A percentile compares a stretch with the other conserved stretches of the same genome.
Conservation (phyloP, 2,329 filamentous ascomycete genomes). For the Alternaria sp. region DNA sequence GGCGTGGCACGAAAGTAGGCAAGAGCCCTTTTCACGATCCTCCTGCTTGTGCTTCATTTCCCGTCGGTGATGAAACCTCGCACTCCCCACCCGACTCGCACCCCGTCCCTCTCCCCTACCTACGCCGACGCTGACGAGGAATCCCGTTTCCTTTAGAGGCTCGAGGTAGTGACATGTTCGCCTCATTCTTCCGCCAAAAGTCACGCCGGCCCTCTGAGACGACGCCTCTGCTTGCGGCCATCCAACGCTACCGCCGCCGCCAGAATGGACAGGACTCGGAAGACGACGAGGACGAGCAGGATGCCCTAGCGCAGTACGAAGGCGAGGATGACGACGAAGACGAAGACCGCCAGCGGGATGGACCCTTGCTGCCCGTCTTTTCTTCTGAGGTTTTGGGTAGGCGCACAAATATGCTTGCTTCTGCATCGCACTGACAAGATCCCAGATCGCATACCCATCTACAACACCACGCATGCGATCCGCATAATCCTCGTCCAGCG, state of each 20-base stretch:
- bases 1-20: constrained; percentile 11
- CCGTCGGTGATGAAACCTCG: constrained; percentile 15
- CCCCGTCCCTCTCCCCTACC: constrained; percentile 7
- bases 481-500: constrained; percentile 81
- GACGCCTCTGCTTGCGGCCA: constrained; percentile 45
- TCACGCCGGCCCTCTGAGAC: constrained; percentile 41
- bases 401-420: constrained; percentile 11
- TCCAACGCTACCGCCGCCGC: constrained; percentile 37
- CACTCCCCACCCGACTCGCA: constrained; percentile 7
- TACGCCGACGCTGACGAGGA: constrained; percentile 17
- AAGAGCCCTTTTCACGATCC: constrained; percentile 16
- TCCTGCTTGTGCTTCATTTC: constrained; percentile 12
- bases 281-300: constrained; percentile 28
- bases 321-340: constrained; percentile 37
- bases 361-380: constrained; percentile 50
- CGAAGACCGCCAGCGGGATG: constrained; percentile 36
- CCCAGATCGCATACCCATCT: constrained; percentile 82
- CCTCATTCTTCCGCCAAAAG: constrained; percentile 44
- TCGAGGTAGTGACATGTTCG: constrained; percentile 42
- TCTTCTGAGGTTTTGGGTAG: constrained; percentile 47
- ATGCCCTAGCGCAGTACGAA: constrained; percentile 31
- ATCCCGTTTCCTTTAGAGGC: constrained; percentile 14
- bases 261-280: constrained; percentile 29
- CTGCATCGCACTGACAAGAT: constrained; percentile 33
- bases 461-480: constrained; percentile 88